Percentiles rank a stretch among this genome's conserved stretches.
These are phyloP conservation scores for Penicillium diatomitis DNA, from an alignment of 495 filamentous ascomycete species.

Conservation along the genomic window DNA sequence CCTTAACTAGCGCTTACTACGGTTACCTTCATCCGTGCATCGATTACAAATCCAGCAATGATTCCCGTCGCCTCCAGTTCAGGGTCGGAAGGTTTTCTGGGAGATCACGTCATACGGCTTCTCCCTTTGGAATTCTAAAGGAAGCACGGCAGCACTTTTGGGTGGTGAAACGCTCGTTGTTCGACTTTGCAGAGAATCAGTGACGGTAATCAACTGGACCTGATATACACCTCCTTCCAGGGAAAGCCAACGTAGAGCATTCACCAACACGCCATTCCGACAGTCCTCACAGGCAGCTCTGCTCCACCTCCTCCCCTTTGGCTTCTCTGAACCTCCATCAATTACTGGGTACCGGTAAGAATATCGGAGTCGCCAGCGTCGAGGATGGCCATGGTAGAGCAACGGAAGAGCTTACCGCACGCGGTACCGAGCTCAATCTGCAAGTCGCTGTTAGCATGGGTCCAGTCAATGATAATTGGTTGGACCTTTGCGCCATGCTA, in stretches of 20 bases:
- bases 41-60: too few species aligned
- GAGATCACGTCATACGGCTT: too few species aligned
- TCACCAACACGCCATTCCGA: slow-evolving; percentile 2
- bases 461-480: too few species aligned
- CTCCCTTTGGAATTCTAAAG: too few species aligned
- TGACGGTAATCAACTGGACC: too few species aligned
- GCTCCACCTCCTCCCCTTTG: background rate
- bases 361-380: slow-evolving; percentile 98
- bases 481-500: too few species aligned
- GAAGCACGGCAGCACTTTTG: background rate
- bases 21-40: too few species aligned
- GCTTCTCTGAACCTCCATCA: background rate
- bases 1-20: too few species aligned
- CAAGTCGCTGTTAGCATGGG: slow-evolving; percentile 19
- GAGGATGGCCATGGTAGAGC: slow-evolving; percentile 87
- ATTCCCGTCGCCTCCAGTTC: too few species aligned
- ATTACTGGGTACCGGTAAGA: slow-evolving; percentile 38
- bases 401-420: slow-evolving; percentile 71
- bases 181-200: background rate
- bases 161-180: slow-evolving; percentile 1
- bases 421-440: slow-evolving; percentile 95
- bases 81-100: too few species aligned
- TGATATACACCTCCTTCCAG: too few species aligned
- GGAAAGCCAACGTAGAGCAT: background rate
- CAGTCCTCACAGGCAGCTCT: background rate